phyloP scores from a whole-genome alignment of 176 grass and related monocot genomes.

The Oryza punctata region DNA sequence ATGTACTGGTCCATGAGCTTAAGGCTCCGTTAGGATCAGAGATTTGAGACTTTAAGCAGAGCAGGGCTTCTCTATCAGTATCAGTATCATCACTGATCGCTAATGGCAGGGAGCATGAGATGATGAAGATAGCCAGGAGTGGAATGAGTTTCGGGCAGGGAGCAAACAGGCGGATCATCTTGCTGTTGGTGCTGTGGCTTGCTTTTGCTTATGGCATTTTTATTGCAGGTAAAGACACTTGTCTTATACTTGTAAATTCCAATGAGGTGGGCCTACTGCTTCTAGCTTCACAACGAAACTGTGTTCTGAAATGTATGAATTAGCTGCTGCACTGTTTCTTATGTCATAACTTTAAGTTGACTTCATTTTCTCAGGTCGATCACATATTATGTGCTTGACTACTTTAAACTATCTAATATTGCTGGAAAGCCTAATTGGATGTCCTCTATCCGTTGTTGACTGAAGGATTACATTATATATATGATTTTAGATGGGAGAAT shows the following conservation, averaged over 20 bases:
- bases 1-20: conserved; percentile 45
- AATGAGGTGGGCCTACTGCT: too few species aligned
- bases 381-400: neutral
- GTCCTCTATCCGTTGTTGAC: neutral
- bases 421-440: neutral
- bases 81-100: neutral
- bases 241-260: neutral
- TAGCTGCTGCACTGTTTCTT: neutral
- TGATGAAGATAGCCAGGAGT: conserved; percentile 1
- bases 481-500: neutral
- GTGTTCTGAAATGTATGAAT: neutral
- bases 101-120: conserved; percentile 19
- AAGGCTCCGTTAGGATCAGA: conserved; percentile 42
- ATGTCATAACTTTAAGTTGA: neutral
- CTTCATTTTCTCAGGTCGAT: neutral
- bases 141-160: neutral
- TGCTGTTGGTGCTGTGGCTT: neutral
- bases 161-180: neutral
- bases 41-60: conserved; percentile 58
- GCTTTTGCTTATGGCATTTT: neutral
- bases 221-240: neutral
- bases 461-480: neutral
- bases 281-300: too few species aligned
- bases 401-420: neutral
- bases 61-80: conserved; percentile 39